Evolutionary conservation across 2,329 filamentous ascomycete species (phyloP).

Genomic region (Cadophora sp.): DNA sequence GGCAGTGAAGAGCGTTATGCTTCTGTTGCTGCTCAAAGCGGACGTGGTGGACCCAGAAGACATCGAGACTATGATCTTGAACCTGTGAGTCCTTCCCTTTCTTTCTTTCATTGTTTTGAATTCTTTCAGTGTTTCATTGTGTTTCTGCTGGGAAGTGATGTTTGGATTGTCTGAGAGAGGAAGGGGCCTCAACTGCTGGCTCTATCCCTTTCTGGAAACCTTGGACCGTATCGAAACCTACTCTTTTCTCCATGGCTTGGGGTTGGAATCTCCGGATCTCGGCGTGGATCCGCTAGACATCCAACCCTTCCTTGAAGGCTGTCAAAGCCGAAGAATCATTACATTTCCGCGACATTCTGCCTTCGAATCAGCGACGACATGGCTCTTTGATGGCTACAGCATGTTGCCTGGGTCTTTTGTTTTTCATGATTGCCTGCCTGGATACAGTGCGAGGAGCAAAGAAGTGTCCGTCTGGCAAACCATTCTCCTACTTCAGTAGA

Average conservation of each 20-base stretch:
- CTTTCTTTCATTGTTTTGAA: slow-evolving; percentile 29
- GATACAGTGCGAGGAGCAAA: too few species aligned
- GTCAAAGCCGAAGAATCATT: not conserved
- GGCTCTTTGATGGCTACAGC: not conserved
- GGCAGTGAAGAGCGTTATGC: slow-evolving; percentile 81
- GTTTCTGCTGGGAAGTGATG: not conserved
- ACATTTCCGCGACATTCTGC: not conserved
- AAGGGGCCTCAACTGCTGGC: not conserved
- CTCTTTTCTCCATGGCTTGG: not conserved
- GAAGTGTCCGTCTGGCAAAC: not conserved
- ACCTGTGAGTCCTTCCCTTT: slow-evolving; percentile 64
- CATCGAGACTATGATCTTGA: slow-evolving; percentile 80
- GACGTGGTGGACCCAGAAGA: slow-evolving; percentile 75
- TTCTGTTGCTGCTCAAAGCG: slow-evolving; percentile 63
- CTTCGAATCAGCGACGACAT: not conserved
- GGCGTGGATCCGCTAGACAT: not conserved
- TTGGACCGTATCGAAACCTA: not conserved
- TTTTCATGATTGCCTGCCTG: not conserved
- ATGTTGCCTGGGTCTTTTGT: not conserved
- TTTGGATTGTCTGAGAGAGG: not conserved
- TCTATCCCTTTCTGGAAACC: not conserved
- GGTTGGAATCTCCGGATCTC: not conserved
- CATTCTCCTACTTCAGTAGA: not conserved
- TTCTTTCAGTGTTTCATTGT: slow-evolving; percentile 20
- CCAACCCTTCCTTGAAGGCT: not conserved